Conservation (phyloP, 331 rosid species). For the Quercus tomentella region DNA sequence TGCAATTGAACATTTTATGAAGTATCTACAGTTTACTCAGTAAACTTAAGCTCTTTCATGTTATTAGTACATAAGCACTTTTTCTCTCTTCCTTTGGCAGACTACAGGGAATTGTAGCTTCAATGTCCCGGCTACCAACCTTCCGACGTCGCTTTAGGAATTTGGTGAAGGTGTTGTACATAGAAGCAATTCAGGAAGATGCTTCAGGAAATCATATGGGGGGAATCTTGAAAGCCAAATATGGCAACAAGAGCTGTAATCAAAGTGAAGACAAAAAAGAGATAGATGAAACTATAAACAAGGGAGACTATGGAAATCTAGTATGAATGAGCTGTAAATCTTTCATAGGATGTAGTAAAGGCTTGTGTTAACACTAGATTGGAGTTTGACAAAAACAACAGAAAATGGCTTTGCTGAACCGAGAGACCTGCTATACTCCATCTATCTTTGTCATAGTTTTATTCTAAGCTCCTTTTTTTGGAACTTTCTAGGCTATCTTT, state of each 20-base stretch:
- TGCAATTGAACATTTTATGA: neutral
- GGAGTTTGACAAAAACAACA: no score
- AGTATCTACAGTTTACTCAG: neutral
- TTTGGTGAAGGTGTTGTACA: constrained; percentile 50
- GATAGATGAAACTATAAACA: constrained; percentile 17
- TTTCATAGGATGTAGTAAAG: neutral
- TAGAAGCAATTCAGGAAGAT: constrained; percentile 54
- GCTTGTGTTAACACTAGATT: neutral
- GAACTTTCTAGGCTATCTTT: no score
- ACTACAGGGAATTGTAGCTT: constrained; percentile 68
- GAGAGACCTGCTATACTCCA: no score
- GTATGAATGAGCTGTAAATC: constrained; percentile 2
- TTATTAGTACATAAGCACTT: neutral
- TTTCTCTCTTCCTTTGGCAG: constrained; percentile 21
- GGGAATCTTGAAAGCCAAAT: constrained; percentile 14
- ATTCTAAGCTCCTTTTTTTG: no score
- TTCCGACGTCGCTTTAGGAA: constrained; percentile 61
- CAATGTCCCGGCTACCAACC: constrained; percentile 66
- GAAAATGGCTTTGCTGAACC: no score
- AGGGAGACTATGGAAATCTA: constrained; percentile 2
- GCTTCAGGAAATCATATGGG: constrained; percentile 35
- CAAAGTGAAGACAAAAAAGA: constrained; percentile 5
- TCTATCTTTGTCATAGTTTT: no score
- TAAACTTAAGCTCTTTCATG: no score
- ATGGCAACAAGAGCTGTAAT: neutral